Percentiles rank a stretch among this genome's conserved stretches.
Conservation (phyloP, 1,284 basidiomycete genomes). For the Trametes versicolor region DNA sequence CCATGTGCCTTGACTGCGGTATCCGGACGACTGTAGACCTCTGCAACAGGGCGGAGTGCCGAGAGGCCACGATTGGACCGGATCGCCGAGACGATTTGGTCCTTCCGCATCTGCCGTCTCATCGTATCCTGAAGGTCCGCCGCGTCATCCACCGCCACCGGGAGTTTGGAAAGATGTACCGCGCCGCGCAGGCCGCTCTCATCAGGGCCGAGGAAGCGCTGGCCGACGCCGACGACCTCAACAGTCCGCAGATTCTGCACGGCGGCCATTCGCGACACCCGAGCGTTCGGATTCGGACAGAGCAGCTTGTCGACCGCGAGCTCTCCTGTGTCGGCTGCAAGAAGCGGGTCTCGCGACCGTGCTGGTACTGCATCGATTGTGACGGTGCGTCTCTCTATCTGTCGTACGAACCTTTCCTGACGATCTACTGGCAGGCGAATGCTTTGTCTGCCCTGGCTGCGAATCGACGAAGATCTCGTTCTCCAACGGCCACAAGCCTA, state of each 20-base stretch:
- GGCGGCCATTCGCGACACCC: slow-evolving; percentile 8
- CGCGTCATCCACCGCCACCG: slow-evolving; percentile 29
- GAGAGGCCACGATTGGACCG: slow-evolving; percentile 22
- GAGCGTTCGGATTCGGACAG: neutral
- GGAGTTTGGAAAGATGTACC: slow-evolving; percentile 30
- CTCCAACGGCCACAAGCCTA: slow-evolving; percentile 27
- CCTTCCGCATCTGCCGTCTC: slow-evolving; percentile 29
- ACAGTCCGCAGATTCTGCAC: neutral
- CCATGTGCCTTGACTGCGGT: slow-evolving; percentile 42
- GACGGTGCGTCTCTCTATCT: slow-evolving; percentile 23
- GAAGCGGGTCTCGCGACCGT: slow-evolving; percentile 25
- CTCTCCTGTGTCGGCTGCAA: slow-evolving; percentile 27
- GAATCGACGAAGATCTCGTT: slow-evolving; percentile 19
- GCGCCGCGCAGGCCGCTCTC: slow-evolving; percentile 31
- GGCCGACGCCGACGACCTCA: slow-evolving; percentile 17
- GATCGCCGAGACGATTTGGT: slow-evolving; percentile 28
- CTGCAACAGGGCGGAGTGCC: slow-evolving; percentile 37
- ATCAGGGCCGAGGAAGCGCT: slow-evolving; percentile 30
- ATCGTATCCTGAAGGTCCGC: slow-evolving; percentile 34
- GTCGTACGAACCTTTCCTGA: neutral
- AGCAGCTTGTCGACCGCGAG: slow-evolving; percentile 12
- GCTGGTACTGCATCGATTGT: slow-evolving; percentile 37
- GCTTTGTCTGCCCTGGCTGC: slow-evolving; percentile 28
- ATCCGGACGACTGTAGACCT: slow-evolving; percentile 36
- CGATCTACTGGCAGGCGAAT: slow-evolving; percentile 19